Percentiles rank a stretch among this genome's conserved stretches.
phyloP scores from a whole-genome alignment of 2,329 filamentous ascomycete species.

The Fusarium guadeloupense region DNA sequence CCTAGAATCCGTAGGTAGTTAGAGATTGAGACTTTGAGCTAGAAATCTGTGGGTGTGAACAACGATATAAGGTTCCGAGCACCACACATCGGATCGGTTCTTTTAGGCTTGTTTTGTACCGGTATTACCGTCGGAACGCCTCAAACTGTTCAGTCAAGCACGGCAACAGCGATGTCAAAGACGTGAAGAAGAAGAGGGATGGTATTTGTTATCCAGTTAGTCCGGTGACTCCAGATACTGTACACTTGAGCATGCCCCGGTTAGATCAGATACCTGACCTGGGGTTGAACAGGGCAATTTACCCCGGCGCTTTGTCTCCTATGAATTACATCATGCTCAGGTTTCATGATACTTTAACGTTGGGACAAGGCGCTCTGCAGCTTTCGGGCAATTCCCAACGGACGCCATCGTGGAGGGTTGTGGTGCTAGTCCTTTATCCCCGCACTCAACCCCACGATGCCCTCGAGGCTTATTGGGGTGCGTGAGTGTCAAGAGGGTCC shows the following conservation, averaged over 20 bases:
- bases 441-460: conserved; percentile 40
- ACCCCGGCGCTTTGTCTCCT: conserved; percentile 1
- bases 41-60: not conserved
- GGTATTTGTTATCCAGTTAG: not conserved
- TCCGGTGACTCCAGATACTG: not conserved
- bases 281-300: not conserved
- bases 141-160: not conserved
- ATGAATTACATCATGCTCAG: conserved; percentile 18
- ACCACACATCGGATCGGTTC: conserved; percentile 4
- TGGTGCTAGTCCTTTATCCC: conserved; percentile 28
- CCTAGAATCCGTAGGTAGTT: conserved; percentile 17
- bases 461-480: conserved; percentile 34
- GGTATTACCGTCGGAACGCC: conserved; percentile 1
- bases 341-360: conserved; percentile 31
- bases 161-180: not conserved
- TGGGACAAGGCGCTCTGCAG: conserved; percentile 12
- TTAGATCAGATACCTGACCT: not conserved
- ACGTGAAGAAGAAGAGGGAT: not conserved
- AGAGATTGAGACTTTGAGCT: conserved; percentile 16
- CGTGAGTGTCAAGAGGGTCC: conserved; percentile 16
- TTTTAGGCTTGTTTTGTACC: not conserved
- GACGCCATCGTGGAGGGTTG: conserved; percentile 22
- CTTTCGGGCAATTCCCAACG: conserved; percentile 23
- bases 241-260: conserved; percentile 2
- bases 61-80: conserved; percentile 13